Conservation (phyloP, 1,139 yeast genomes). For the Pichia sp. region DNA sequence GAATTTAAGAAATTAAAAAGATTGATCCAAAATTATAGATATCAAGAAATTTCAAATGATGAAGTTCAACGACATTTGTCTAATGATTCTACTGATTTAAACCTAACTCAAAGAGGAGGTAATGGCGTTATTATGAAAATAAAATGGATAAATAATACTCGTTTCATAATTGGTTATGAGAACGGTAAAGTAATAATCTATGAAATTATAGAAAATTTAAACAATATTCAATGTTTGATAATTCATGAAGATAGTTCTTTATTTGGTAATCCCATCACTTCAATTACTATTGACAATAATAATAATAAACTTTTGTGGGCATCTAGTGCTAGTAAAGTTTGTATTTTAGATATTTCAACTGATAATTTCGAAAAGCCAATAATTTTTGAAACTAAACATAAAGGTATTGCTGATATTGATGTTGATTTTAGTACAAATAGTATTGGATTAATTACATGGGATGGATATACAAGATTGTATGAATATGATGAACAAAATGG, state of each 20-base stretch:
- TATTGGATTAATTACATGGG: conserved; percentile 30
- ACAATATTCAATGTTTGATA: conserved; percentile 23
- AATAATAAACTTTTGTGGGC: conserved; percentile 33
- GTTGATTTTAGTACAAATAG: conserved; percentile 10
- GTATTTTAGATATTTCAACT: conserved; percentile 7
- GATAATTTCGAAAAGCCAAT: background rate
- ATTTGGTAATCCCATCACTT: conserved; percentile 46
- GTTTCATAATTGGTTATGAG: conserved; percentile 47
- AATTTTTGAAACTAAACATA: conserved; percentile 22
- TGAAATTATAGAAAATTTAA: conserved; percentile 18
- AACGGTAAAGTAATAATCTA: conserved; percentile 46
- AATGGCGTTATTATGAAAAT: conserved; percentile 53
- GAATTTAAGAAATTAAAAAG: conserved; percentile 24
- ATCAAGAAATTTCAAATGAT: background rate
- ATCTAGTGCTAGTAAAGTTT: conserved; percentile 30
- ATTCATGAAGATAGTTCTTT: conserved; percentile 28
- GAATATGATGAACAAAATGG: conserved; percentile 14
- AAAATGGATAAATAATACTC: conserved; percentile 28
- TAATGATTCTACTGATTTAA: conserved; percentile 12
- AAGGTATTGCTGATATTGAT: conserved; percentile 25
- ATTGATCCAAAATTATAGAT: conserved; percentile 20
- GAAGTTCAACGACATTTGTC: background rate
- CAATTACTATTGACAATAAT: conserved; percentile 17
- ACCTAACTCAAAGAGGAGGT: conserved; percentile 19
- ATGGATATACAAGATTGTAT: conserved; percentile 29